Conservation (phyloP, 2,329 filamentous ascomycete species). For the Podosphaera xanthii region DNA sequence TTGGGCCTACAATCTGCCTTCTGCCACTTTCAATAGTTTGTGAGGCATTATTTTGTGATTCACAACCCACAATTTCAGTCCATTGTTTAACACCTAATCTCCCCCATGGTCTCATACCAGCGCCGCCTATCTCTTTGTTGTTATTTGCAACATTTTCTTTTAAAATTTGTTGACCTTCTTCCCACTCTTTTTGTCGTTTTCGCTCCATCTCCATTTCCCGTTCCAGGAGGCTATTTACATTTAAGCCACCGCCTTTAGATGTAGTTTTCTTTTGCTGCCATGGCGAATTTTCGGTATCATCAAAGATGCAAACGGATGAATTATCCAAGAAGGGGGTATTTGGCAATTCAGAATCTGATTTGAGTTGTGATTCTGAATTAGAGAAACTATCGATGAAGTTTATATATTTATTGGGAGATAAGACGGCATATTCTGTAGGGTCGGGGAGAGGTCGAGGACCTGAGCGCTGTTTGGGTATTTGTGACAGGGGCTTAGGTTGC, state of each 20-base stretch:
- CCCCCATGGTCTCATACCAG: constrained; percentile 41
- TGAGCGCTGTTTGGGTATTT: constrained; percentile 15
- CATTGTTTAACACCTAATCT: constrained; percentile 38
- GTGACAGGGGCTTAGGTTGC: constrained; percentile 8
- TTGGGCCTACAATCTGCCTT: constrained; percentile 58
- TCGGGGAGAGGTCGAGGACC: constrained; percentile 19
- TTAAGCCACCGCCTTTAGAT: constrained; percentile 29
- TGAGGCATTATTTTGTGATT: constrained; percentile 44
- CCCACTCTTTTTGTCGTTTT: constrained; percentile 27
- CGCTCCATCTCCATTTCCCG: constrained; percentile 37
- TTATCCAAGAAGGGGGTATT: background rate
- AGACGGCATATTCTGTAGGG: constrained; percentile 13
- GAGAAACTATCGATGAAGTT: constrained; percentile 1
- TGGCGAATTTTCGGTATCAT: constrained; percentile 18
- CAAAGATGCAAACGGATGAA: background rate
- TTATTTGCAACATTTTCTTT: background rate
- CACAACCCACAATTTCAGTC: constrained; percentile 51
- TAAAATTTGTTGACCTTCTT: constrained; percentile 17
- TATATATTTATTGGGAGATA: constrained; percentile 5
- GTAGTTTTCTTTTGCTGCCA: constrained; percentile 19
- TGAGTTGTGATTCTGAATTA: background rate
- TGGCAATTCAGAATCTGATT: background rate
- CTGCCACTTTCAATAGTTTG: constrained; percentile 46
- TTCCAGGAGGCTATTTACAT: constrained; percentile 30
- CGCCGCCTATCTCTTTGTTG: constrained; percentile 29